Percentiles rank a stretch among this genome's conserved stretches.
These are phyloP conservation scores for Euphorbia neoarborescens DNA, from an alignment of 441 rosid genomes.

Conservation along the genomic window DNA sequence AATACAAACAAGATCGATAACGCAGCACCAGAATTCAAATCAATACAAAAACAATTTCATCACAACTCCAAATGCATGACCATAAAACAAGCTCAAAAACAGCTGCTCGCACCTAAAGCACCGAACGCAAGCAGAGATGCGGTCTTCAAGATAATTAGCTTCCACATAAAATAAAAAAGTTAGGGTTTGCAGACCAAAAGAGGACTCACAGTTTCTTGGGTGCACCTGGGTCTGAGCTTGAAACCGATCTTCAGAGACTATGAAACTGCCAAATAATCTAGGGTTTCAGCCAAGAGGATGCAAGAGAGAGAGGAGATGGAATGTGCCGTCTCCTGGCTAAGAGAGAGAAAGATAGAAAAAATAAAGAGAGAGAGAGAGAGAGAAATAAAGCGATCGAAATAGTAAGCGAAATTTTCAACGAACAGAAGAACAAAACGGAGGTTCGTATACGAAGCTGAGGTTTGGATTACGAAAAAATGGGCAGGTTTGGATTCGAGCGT, in stretches of 20 bases:
- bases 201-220: conserved; percentile 32
- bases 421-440: conserved; percentile 39
- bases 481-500: conserved; percentile 24
- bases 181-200: conserved; percentile 37
- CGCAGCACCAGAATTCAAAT: conserved; percentile 13
- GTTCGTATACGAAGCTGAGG: conserved; percentile 39
- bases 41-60: conserved; percentile 12
- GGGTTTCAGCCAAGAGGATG: conserved; percentile 37
- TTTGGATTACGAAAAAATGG: conserved; percentile 8
- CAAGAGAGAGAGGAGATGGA: not conserved
- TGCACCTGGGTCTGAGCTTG: conserved; percentile 25
- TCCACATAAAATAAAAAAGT: conserved; percentile 4
- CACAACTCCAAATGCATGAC: conserved; percentile 10
- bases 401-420: conserved; percentile 55
- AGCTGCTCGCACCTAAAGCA: conserved; percentile 18
- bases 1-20: conserved; percentile 27
- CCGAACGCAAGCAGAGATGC: conserved; percentile 19
- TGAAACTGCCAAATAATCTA: conserved; percentile 23
- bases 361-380: conserved; percentile 13
- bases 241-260: conserved; percentile 28
- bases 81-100: conserved; percentile 14
- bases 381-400: conserved; percentile 47
- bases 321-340: conserved; percentile 18
- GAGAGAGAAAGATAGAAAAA: conserved; percentile 17
- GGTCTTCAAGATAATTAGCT: conserved; percentile 8